A percentile compares a stretch with the other conserved stretches of the same genome.
Evolutionary conservation across 257 asterid genomes (phyloP).

Genomic region (Solanum peruvianum): DNA sequence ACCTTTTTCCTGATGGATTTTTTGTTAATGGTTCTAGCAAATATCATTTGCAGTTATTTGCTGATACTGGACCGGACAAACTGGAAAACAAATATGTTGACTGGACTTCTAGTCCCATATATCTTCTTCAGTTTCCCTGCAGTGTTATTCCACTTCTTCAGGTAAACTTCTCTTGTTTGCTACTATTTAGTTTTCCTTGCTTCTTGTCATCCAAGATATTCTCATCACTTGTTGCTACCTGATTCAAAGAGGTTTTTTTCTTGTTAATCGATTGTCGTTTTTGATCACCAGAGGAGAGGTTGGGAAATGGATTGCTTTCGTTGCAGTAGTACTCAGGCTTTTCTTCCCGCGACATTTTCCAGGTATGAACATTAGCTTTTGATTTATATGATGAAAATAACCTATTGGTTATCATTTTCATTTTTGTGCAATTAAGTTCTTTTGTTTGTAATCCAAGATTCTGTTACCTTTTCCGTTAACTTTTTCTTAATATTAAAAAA

Average conservation of each 20-base stretch:
- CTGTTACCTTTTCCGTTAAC: not conserved
- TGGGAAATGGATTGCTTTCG: slow-evolving; percentile 77
- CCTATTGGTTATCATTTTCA: not conserved
- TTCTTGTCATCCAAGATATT: not conserved
- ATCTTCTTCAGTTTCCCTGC: slow-evolving; percentile 16
- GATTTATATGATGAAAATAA: not conserved
- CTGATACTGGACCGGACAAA: slow-evolving; percentile 29
- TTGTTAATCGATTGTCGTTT: not conserved
- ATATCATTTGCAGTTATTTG: slow-evolving; percentile 13
- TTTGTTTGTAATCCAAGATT: not conserved
- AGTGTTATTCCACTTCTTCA: slow-evolving; percentile 28
- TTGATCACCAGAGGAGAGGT: slow-evolving; percentile 61
- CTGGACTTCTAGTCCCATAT: slow-evolving; percentile 28
- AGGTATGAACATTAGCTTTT: slow-evolving; percentile 21
- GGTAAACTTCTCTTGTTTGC: slow-evolving; percentile 22
- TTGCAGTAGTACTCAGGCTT: slow-evolving; percentile 80
- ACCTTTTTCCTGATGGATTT: not conserved
- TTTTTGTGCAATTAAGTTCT: not conserved
- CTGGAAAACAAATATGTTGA: slow-evolving; percentile 41
- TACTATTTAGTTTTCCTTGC: not conserved
- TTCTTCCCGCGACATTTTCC: slow-evolving; percentile 96
- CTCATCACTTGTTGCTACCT: not conserved
- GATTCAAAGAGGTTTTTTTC: not conserved
- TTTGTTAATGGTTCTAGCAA: not conserved
- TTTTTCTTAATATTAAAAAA: not conserved